These are phyloP conservation scores for Aspergillus jensenii DNA, from an alignment of 2,329 filamentous ascomycete species.

Conservation along the genomic window DNA sequence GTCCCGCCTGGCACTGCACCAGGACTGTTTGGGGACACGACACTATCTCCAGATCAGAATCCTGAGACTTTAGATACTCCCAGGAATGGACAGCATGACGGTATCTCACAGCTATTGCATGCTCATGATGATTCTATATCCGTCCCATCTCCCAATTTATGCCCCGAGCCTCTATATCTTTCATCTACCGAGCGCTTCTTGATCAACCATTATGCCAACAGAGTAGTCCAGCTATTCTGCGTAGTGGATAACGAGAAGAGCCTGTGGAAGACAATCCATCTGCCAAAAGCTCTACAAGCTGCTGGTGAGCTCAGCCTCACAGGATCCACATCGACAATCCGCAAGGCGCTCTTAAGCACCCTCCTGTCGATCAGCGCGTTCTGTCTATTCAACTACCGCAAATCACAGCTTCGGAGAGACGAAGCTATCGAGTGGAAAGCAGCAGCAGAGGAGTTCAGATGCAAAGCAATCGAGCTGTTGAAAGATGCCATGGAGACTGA, in stretches of 20 bases:
- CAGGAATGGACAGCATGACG: no score
- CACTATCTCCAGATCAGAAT: no score
- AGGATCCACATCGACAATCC: not conserved
- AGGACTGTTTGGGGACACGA: no score
- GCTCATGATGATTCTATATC: no score
- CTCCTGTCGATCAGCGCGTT: slow-evolving; percentile 11
- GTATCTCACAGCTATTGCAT: no score
- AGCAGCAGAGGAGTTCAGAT: not conserved
- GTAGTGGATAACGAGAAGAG: slow-evolving; percentile 9
- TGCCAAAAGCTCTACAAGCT: slow-evolving; percentile 5
- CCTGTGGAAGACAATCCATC: slow-evolving; percentile 12
- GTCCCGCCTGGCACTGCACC: no score
- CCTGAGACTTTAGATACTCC: no score
- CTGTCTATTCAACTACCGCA: slow-evolving; percentile 2
- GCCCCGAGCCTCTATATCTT: not conserved
- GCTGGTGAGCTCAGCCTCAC: slow-evolving; percentile 3
- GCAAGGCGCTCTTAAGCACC: not conserved
- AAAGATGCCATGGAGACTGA: slow-evolving; percentile 5
- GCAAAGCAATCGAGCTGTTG: slow-evolving; percentile 3
- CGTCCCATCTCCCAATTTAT: no score
- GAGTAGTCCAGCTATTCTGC: slow-evolving; percentile 5
- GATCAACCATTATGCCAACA: slow-evolving; percentile 5
- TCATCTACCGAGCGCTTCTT: slow-evolving; percentile 1
- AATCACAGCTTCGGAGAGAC: not conserved
- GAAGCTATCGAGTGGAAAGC: slow-evolving; percentile 3